These are phyloP conservation scores for Eleusine coracana DNA, from an alignment of 176 grass and related monocot genomes.

Conservation along the genomic window DNA sequence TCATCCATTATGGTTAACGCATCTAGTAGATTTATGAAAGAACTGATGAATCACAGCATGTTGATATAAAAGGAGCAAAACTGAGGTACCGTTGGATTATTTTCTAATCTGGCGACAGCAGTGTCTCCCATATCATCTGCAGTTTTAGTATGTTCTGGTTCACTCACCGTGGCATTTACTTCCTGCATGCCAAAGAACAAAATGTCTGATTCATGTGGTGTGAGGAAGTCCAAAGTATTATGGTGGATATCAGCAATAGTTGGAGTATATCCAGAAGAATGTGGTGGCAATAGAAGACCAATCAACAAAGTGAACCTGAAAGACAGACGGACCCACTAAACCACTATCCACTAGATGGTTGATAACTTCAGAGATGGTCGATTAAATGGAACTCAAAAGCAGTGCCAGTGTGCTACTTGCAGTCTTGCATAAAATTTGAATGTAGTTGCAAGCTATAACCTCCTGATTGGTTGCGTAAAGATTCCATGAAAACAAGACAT, in stretches of 20 bases:
- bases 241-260: background rate
- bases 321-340: background rate
- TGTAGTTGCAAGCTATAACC: no score
- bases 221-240: background rate
- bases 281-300: background rate
- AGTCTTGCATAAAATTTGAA: no score
- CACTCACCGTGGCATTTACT: background rate
- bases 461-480: no score
- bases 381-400: no score
- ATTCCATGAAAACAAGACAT: background rate
- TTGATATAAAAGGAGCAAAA: background rate
- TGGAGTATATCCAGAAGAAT: constrained; percentile 2
- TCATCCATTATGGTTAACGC: background rate
- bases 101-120: background rate
- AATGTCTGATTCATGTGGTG: background rate
- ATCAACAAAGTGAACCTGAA: background rate
- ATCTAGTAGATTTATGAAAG: background rate
- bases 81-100: background rate
- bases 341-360: background rate
- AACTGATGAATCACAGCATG: background rate
- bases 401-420: no score
- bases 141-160: constrained; percentile 18
- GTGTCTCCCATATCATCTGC: background rate
- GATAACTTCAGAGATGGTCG: no score
- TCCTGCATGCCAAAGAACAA: constrained; percentile 3